phyloP scores from a whole-genome alignment of 139 green algal species.

The Tetraselmis striata region DNA sequence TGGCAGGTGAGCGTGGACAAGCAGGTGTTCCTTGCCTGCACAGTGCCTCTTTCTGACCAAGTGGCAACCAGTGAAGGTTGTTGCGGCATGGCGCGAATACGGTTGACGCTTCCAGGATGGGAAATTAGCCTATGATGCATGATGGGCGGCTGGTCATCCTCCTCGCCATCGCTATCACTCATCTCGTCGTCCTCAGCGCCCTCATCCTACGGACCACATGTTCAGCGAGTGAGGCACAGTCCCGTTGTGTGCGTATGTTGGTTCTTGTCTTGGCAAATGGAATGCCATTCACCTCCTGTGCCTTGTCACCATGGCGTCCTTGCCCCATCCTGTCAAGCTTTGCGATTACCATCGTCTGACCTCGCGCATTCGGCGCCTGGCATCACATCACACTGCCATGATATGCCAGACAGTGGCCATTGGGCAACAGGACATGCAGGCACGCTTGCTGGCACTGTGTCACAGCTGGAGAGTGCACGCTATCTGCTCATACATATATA shows the following conservation, averaged over 20 bases:
- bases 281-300: slow-evolving; percentile 18
- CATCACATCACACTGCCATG: too few species aligned
- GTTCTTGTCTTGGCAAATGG: too few species aligned
- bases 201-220: slow-evolving; percentile 26
- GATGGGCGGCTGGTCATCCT: slow-evolving; percentile 36
- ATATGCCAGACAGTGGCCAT: too few species aligned
- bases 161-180: slow-evolving; percentile 47
- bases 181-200: slow-evolving; percentile 35
- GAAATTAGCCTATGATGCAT: slow-evolving; percentile 55
- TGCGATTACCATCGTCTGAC: slow-evolving; percentile 11
- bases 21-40: slow-evolving; percentile 56
- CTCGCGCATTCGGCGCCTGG: not conserved
- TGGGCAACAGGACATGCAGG: too few species aligned
- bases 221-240: too few species aligned
- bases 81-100: slow-evolving; percentile 84
- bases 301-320: slow-evolving; percentile 54
- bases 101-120: slow-evolving; percentile 83
- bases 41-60: slow-evolving; percentile 80
- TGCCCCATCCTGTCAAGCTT: slow-evolving; percentile 26
- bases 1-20: too few species aligned
- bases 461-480: too few species aligned
- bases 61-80: slow-evolving; percentile 75
- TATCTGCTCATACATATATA: too few species aligned
- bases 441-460: too few species aligned
- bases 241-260: too few species aligned